Percentiles rank a stretch among this genome's conserved stretches.
These are phyloP conservation scores for Cylindrotheca fusiformis DNA, from an alignment of 108 stramenopile species.

Conservation along the genomic window DNA sequence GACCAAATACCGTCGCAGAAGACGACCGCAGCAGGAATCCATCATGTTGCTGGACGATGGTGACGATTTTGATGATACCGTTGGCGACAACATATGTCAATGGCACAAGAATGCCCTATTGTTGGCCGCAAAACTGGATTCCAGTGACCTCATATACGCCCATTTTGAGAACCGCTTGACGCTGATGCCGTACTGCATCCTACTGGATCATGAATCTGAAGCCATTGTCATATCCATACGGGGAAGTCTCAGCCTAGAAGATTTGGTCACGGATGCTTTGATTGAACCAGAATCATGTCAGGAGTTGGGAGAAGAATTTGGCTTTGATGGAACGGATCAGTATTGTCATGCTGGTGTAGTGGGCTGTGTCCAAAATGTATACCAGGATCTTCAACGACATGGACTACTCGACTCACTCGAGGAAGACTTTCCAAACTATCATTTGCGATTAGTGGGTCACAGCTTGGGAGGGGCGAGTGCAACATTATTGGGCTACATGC, in stretches of 20 bases:
- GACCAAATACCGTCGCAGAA: neutral
- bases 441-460: conserved; percentile 90
- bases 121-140: conserved; percentile 66
- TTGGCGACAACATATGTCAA: conserved; percentile 75
- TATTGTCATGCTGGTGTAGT: conserved; percentile 88
- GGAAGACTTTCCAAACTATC: conserved; percentile 65
- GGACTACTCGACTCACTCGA: conserved; percentile 59
- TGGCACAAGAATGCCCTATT: conserved; percentile 74
- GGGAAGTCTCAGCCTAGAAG: conserved; percentile 93
- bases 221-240: conserved; percentile 89
- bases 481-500: conserved; percentile 83
- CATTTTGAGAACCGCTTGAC: conserved; percentile 73
- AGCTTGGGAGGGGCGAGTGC: conserved; percentile 91
- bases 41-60: conserved; percentile 5
- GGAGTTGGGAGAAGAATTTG: conserved; percentile 68
- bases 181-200: conserved; percentile 89
- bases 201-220: conserved; percentile 86
- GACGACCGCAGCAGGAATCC: neutral
- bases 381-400: conserved; percentile 72
- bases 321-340: conserved; percentile 81
- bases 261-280: conserved; percentile 91
- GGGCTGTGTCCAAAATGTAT: conserved; percentile 74
- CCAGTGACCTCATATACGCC: conserved; percentile 87
- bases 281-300: conserved; percentile 84
- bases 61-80: conserved; percentile 5